Evolutionary conservation across 176 grass and related monocot species (phyloP), one percentile per base, ranked within the genome.

Genomic region (Dendrocalamus sinicus): DNA sequence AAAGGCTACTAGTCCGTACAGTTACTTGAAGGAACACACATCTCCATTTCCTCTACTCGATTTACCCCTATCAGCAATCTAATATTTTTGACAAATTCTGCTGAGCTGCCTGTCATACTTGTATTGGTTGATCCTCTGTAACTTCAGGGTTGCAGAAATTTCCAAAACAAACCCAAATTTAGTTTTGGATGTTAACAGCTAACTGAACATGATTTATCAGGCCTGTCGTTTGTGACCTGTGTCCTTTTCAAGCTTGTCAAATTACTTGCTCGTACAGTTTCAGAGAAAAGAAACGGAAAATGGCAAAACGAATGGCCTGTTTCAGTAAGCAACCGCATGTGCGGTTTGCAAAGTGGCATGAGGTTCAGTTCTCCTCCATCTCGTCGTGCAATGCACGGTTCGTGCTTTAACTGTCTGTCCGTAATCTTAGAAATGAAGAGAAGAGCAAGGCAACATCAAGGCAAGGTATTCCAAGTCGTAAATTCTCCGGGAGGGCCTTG

Each of bases 171-270:
- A 14, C 17, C 8, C 23, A 30, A 57, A 43, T 62, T 76, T 69
- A 32, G 32, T 54, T 47, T 12, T n/a, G 37, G 57, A 66, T 24
- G 22, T 80, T 11, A 78, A 43, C 55, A 55, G 12, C 23, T 67
- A 74, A 80, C 7, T 22, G 2, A 67, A 54, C 51, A 73, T 77
- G 46, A 39, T 86, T 63, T 48, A 13, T 86, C 51, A 30, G 19
- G 46, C 17, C 41, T 64, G 54, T 41, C 19, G 37, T 10, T 35
- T 6, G 32, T 44, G 54, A 26, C 26, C 4, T 37, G 12, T 79
- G 19, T 67, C 48, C 13, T 73, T 75, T 65, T 84, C 57, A 54
- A 78, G 22, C 12, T 58, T 47, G 52, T 39, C 23, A 57, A 68
- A 55, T 60, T 48, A 60, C 20, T 44, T 22, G 44, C 45, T 14